Conservation (phyloP, 1,284 basidiomycete genomes). For the Pseudozyma tsukubaensis region DNA sequence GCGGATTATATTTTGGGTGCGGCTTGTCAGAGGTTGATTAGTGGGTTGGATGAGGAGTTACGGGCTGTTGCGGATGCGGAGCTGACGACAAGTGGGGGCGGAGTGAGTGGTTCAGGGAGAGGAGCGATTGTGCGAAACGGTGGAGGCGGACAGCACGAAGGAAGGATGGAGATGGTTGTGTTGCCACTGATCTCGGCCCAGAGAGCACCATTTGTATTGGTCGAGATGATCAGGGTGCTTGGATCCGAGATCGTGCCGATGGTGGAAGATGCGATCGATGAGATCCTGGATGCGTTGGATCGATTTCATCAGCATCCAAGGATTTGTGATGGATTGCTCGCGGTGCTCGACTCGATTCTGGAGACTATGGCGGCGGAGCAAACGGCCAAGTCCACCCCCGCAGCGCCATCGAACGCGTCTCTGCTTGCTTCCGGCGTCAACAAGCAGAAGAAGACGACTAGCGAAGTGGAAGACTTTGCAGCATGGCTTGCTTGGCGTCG, state of each 20-base stretch:
- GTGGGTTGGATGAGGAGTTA: conserved; percentile 46
- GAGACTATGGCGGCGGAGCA: conserved; percentile 51
- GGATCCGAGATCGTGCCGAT: conserved; percentile 60
- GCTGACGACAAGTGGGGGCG: neutral
- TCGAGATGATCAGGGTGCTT: conserved; percentile 63
- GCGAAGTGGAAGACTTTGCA: conserved; percentile 15
- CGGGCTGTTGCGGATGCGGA: conserved; percentile 19
- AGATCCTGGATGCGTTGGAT: conserved; percentile 65
- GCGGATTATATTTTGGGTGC: conserved; percentile 65
- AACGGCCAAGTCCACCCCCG: conserved; percentile 3
- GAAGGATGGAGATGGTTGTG: conserved; percentile 3
- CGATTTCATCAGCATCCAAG: conserved; percentile 59
- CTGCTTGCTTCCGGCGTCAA: neutral
- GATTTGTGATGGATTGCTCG: conserved; percentile 56
- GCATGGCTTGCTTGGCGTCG: conserved; percentile 18
- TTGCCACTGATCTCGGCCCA: conserved; percentile 56
- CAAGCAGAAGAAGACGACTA: neutral
- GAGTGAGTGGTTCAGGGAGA: neutral
- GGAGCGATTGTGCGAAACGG: neutral
- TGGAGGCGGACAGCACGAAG: neutral
- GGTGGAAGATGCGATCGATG: conserved; percentile 67
- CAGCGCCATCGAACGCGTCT: neutral
- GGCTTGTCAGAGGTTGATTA: conserved; percentile 59
- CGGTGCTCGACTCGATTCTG: conserved; percentile 58
- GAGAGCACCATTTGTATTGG: conserved; percentile 64